phyloP scores from a whole-genome alignment of 208 protist species.

The Leishmania major region DNA sequence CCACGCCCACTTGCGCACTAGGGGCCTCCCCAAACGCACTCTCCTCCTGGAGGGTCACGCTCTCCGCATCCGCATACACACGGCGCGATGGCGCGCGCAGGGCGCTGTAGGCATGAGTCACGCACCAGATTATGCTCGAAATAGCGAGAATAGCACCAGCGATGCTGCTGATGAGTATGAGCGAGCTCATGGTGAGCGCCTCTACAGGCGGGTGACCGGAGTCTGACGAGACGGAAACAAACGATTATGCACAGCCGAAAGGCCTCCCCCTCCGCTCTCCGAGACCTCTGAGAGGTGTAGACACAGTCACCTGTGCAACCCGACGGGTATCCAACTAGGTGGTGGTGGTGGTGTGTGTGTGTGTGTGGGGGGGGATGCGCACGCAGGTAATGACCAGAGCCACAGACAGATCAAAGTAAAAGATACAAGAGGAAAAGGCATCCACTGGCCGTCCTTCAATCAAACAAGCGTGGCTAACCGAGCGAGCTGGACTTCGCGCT shows the following conservation, averaged over 20 bases:
- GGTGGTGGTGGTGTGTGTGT: too few species aligned
- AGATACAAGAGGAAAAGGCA: background rate
- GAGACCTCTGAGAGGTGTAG: background rate
- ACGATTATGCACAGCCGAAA: background rate
- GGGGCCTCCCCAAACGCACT: background rate
- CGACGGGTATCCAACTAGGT: background rate
- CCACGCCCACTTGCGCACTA: background rate
- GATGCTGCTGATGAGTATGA: slow-evolving; percentile 2
- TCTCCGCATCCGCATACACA: slow-evolving; percentile 11
- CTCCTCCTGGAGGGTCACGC: slow-evolving; percentile 15
- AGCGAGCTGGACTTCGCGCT: background rate
- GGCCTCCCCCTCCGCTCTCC: background rate
- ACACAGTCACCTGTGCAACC: background rate
- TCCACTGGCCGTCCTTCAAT: background rate
- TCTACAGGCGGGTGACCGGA: background rate
- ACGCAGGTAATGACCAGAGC: too few species aligned
- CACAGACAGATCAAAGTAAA: background rate
- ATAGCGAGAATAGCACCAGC: background rate
- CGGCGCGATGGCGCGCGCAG: background rate
- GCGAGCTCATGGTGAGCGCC: background rate
- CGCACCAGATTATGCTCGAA: background rate
- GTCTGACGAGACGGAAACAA: background rate
- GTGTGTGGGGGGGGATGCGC: too few species aligned
- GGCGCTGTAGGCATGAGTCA: background rate
- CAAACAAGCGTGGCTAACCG: background rate